Evolutionary conservation across 257 asterid species (phyloP), one percentile per base, ranked within the genome.

Genomic region (Buddleja alternifolia): DNA sequence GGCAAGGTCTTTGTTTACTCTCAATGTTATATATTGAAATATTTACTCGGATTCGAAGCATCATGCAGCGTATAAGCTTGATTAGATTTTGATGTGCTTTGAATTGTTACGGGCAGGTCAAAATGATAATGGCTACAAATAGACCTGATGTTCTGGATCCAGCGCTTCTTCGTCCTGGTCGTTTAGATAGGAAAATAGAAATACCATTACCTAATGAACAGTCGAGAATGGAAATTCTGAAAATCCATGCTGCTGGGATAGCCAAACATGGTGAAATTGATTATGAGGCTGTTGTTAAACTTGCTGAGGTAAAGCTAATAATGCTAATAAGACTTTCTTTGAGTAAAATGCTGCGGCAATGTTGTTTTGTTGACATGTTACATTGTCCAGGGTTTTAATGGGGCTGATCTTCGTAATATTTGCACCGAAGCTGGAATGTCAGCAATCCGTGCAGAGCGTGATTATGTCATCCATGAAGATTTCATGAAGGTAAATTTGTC

Each of bases 251-350:
- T 15, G 73, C 96, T 73, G 97, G 97, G 77, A 90, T 88, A 51
- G 97, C 97, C 63, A 93, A 93, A 71, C 98, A 90, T 48, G 98
- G 98, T 67, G 98, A 93, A 80, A 93, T 93, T 70, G 97, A 93
- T 74, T 90, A 93, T 47, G 98, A 93, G 75, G 94, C 98, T 67
- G 90, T 88, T 71, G 85, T 90, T 57, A 93, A 93, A 77, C 97
- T 90, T 64, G 98, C 98, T 29, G 98, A 93, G 94, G 98, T 90
- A 51, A 71, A 82, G 69, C 52, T 14, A 66, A 57, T 3, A 72
- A 63, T 19, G 41, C 65, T 73, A 5, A n/a, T 25, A 25, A 60
- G 4, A 11, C 67, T 52, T 17, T 40, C 5, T n/a, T n/a, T n/a
- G n/a, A n/a, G n/a, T n/a, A n/a, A n/a, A n/a, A n/a, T n/a, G n/a